Base-by-base conservation (phyloP, 139 green algal species). In the Dunaliella primolecta region DNA sequence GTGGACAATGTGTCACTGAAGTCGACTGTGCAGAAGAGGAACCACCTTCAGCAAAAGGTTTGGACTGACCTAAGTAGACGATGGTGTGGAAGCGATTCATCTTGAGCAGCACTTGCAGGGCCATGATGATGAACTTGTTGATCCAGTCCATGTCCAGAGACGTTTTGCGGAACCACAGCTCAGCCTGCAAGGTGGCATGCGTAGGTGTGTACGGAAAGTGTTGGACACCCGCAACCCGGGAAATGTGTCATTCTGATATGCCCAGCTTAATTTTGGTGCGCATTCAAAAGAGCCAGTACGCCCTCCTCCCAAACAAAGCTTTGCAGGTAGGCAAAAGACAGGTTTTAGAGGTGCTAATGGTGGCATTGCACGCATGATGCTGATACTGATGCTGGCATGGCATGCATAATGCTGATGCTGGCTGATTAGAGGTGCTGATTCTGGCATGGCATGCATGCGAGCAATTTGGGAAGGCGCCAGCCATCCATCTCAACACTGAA, bases 141-240 rank as follows among this genome's bases (percentile, higher is more conserved):
- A 89, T 32, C 83, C 84, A 87, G 25, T 81, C 81, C 85, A 93
- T 84, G 85, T 93, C 87, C 35, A 93, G 81, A 2, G 87, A 71
- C 0, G 71, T 76, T 29, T 70, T 77, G 30, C 81, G 57, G 84
- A 91, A 91, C 90, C 90, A 93, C 35, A 86, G 82, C 77, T 92
- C 86, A 30, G 79, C 81, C 83, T 89, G 85, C 21, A 75, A n/a
- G 77, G 21, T 34, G 56, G 20, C 20, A 23, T 20, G 56, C 20
- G 23, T 20, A 23, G 23, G 75, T 27, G 27, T 3, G 32, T 7
- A 81, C 31, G 21, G 25, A 3, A 38, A 35, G 71, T 24, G 71
- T 31, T 78, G 32, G 71, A 3, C 25, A 23, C 23, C 20, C 56
- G 20, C 20, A 20, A 20, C 56, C 56, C 23, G 20, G 23, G 20